Evolutionary conservation across 2,329 filamentous ascomycete species (phyloP).

Genomic region (Colletotrichum tabaci): DNA sequence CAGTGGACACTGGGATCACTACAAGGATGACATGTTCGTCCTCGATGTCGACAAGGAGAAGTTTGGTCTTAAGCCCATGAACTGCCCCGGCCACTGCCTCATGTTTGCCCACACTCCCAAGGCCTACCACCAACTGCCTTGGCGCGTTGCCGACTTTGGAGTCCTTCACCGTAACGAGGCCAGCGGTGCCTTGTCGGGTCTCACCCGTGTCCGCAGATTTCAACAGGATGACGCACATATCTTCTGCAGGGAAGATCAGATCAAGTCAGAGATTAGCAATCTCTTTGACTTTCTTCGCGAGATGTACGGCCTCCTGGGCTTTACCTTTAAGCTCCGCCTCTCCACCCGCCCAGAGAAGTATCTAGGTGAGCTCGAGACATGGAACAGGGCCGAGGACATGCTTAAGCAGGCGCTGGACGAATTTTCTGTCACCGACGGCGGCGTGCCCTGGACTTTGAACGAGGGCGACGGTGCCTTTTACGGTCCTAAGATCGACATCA

Average conservation of each 20-base stretch:
- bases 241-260: slow-evolving; percentile 89
- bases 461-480: slow-evolving; percentile 98
- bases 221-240: slow-evolving; percentile 98
- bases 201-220: slow-evolving; percentile 94
- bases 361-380: slow-evolving; percentile 88
- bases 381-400: slow-evolving; percentile 89
- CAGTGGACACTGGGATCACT: slow-evolving; percentile 93
- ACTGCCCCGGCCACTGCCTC: slow-evolving; percentile 94
- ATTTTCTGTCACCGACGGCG: slow-evolving; percentile 68
- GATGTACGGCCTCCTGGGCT: slow-evolving; percentile 84
- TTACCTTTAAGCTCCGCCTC: slow-evolving; percentile 83
- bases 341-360: slow-evolving; percentile 92
- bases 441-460: slow-evolving; percentile 83
- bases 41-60: slow-evolving; percentile 86
- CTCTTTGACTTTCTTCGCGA: slow-evolving; percentile 89
- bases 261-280: slow-evolving; percentile 80
- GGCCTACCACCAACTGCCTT: slow-evolving; percentile 91
- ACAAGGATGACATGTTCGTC: slow-evolving; percentile 85
- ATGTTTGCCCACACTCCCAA: slow-evolving; percentile 88
- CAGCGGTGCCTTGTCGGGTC: slow-evolving; percentile 89
- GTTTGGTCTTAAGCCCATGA: slow-evolving; percentile 92
- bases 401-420: slow-evolving; percentile 84
- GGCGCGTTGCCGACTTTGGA: slow-evolving; percentile 95
- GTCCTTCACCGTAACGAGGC: slow-evolving; percentile 91
- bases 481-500: slow-evolving; percentile 98